Conservation (phyloP, 768 basidiomycete species). For the Megacollybia marginata region DNA sequence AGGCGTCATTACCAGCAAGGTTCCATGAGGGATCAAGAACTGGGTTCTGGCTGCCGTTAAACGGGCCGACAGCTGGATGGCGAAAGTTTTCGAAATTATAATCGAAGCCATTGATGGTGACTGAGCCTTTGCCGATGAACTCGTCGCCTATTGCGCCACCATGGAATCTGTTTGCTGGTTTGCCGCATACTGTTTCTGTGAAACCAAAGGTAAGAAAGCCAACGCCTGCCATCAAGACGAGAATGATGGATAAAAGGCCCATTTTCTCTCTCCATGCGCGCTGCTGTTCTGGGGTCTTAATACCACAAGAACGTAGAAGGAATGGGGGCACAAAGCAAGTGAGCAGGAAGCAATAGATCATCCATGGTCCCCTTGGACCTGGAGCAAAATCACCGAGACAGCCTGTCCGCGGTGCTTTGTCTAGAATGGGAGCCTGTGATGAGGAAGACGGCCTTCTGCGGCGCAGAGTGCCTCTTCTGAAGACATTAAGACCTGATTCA, state of each 20-base stretch:
- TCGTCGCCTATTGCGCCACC: slow-evolving; percentile 68
- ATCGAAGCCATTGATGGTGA: slow-evolving; percentile 91
- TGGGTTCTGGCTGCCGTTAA: slow-evolving; percentile 81
- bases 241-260: slow-evolving; percentile 79
- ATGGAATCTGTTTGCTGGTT: slow-evolving; percentile 75
- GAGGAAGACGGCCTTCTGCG: slow-evolving; percentile 52
- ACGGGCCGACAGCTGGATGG: slow-evolving; percentile 67
- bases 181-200: slow-evolving; percentile 89
- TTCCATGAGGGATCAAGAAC: slow-evolving; percentile 70
- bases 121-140: slow-evolving; percentile 65
- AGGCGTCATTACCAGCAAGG: slow-evolving; percentile 82
- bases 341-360: slow-evolving; percentile 84
- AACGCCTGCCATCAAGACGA: slow-evolving; percentile 82
- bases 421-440: slow-evolving; percentile 27
- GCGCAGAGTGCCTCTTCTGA: slow-evolving; percentile 78
- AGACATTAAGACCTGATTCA: slow-evolving; percentile 88
- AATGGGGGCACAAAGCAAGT: slow-evolving; percentile 81
- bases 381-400: slow-evolving; percentile 73
- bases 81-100: slow-evolving; percentile 87
- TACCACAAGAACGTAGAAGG: slow-evolving; percentile 71
- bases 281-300: slow-evolving; percentile 86
- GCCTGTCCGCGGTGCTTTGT: slow-evolving; percentile 32
- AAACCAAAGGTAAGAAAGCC: slow-evolving; percentile 99
- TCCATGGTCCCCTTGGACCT: slow-evolving; percentile 91
- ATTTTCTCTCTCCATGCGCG: slow-evolving; percentile 99